Evolutionary conservation across 176 grass and related monocot genomes (phyloP).

Genomic region (Cocos nucifera): DNA sequence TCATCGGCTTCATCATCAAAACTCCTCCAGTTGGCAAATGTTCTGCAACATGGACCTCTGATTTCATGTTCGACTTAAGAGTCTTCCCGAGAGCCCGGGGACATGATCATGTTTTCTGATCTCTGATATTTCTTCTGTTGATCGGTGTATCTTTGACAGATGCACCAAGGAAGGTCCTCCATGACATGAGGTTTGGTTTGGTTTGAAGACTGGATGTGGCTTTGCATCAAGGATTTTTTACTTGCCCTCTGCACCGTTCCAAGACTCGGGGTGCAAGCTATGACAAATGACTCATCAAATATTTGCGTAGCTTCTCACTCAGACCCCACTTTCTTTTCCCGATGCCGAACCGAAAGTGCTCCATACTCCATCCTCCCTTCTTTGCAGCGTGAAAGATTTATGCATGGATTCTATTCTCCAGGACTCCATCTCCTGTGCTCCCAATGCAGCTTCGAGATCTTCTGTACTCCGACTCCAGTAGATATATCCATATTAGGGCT

Average conservation of each 20-base stretch:
- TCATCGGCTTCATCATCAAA: constrained; percentile 40
- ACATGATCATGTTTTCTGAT: constrained; percentile 26
- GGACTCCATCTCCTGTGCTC: too few species aligned
- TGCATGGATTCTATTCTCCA: too few species aligned
- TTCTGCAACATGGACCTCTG: constrained; percentile 43
- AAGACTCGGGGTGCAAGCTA: constrained; percentile 46
- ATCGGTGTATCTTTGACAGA: constrained; percentile 33
- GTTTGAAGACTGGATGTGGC: constrained; percentile 48
- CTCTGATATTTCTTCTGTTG: constrained; percentile 49
- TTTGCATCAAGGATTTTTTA: constrained; percentile 51
- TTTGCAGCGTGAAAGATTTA: too few species aligned
- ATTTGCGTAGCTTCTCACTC: neutral
- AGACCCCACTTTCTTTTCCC: too few species aligned
- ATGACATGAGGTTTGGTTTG: constrained; percentile 50
- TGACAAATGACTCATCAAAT: constrained; percentile 66
- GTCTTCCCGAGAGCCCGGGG: constrained; percentile 3
- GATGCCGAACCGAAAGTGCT: too few species aligned
- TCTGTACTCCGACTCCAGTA: too few species aligned
- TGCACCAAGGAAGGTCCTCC: constrained; percentile 12
- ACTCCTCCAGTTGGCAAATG: constrained; percentile 34
- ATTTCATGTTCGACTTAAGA: constrained; percentile 1
- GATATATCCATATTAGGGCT: too few species aligned
- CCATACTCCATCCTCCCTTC: too few species aligned
- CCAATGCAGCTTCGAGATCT: too few species aligned
- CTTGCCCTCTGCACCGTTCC: constrained; percentile 40